Evolutionary conservation across 805 yeast genomes (phyloP).

Genomic region (Candida gorgasii): DNA sequence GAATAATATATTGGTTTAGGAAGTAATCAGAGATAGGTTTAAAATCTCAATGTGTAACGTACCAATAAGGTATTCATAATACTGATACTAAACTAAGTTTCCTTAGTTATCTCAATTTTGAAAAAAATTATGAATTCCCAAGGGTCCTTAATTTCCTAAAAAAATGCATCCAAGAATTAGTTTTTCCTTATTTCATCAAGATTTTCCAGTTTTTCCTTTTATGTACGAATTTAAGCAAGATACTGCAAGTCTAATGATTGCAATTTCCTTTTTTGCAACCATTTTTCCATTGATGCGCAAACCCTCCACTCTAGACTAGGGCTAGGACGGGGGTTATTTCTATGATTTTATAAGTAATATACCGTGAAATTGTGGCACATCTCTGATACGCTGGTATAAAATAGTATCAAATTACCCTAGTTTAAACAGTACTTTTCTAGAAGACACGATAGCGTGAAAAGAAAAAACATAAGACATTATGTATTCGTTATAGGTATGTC

Average conservation of each 20-base stretch:
- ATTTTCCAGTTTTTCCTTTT: neutral
- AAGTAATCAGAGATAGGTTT: neutral
- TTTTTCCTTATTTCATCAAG: neutral
- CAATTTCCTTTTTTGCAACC: slow-evolving; percentile 9
- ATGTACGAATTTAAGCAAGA: slow-evolving; percentile 2
- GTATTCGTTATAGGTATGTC: no score
- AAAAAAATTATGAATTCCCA: neutral
- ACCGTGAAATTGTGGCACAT: no score
- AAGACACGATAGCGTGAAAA: no score
- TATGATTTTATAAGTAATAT: no score
- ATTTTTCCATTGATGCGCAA: neutral
- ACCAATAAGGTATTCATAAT: slow-evolving; percentile 2
- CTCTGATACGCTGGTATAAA: no score
- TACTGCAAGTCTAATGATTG: slow-evolving; percentile 6
- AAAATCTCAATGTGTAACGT: neutral
- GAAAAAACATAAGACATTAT: no score
- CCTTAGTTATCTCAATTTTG: slow-evolving; percentile 4
- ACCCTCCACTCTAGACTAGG: no score
- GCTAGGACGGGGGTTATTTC: neutral
- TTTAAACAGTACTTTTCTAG: no score
- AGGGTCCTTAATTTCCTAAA: slow-evolving; percentile 4
- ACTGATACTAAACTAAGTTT: neutral
- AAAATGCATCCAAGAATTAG: neutral
- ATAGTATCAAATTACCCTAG: no score
- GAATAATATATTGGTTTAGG: neutral